phyloP scores from a whole-genome alignment of 257 asterid species.

The Solanum pimpinellifolium region DNA sequence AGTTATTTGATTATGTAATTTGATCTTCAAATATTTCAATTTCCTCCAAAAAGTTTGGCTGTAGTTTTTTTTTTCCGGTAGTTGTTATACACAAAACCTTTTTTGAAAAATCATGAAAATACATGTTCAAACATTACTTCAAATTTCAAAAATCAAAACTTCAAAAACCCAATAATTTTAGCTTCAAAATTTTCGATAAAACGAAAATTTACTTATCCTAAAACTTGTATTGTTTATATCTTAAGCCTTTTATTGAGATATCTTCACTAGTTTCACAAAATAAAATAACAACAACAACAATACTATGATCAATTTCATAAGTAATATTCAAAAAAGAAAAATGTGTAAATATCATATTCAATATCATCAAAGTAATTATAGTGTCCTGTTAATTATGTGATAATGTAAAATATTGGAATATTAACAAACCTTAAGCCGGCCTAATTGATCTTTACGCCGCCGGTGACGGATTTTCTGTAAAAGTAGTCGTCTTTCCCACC shows the following conservation, averaged over 20 bases:
- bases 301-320: not conserved
- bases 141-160: no score
- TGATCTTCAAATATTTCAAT: not conserved
- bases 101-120: no score
- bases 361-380: not conserved
- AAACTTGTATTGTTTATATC: not conserved
- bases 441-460: slow-evolving; percentile 1
- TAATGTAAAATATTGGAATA: not conserved
- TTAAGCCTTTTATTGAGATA: not conserved
- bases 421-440: not conserved
- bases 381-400: not conserved
- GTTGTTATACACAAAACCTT: not conserved
- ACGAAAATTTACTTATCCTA: not conserved
- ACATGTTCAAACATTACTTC: not conserved
- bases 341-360: not conserved
- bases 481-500: not conserved
- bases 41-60: not conserved
- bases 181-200: not conserved
- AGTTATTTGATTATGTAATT: not conserved
- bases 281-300: not conserved
- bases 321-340: not conserved
- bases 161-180: not conserved
- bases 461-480: slow-evolving; percentile 10
- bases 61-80: not conserved
- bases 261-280: not conserved